These are phyloP conservation scores for Diaporthe ilicicola DNA, from an alignment of 2,329 filamentous ascomycete species.

Conservation along the genomic window DNA sequence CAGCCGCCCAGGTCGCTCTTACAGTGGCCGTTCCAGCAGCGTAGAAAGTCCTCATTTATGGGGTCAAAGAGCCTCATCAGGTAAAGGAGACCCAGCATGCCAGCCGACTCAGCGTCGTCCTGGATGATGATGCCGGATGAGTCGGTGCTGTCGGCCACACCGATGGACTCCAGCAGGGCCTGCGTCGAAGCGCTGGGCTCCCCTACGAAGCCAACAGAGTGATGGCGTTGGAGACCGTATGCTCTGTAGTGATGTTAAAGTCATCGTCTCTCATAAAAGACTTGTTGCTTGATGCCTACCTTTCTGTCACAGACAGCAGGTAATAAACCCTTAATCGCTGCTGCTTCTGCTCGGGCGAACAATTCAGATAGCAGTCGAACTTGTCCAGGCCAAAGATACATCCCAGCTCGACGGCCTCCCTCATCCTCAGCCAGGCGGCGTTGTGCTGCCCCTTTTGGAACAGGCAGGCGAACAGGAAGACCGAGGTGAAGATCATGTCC, in stretches of 20 bases:
- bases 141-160: constrained; percentile 23
- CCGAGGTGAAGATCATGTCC: constrained; percentile 29
- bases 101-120: constrained; percentile 24
- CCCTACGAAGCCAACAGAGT: constrained; percentile 25
- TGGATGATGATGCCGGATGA: constrained; percentile 24
- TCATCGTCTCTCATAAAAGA: background rate
- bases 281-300: constrained; percentile 1
- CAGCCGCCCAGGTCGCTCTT: constrained; percentile 23
- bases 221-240: constrained; percentile 24
- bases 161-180: constrained; percentile 20
- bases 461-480: constrained; percentile 27
- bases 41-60: constrained; percentile 25
- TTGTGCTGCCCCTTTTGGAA: constrained; percentile 30
- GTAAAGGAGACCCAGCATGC: constrained; percentile 27
- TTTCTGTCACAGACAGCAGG: constrained; percentile 27
- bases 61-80: constrained; percentile 29
- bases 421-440: constrained; percentile 26
- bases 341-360: constrained; percentile 26
- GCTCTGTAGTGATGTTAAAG: constrained; percentile 23
- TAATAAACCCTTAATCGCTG: constrained; percentile 27
- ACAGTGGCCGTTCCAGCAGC: constrained; percentile 29
- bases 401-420: constrained; percentile 26
- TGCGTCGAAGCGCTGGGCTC: constrained; percentile 19
- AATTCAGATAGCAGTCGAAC: constrained; percentile 20
- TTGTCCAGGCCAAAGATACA: constrained; percentile 27